These are phyloP conservation scores for Xerocomus brunneocitrinus DNA, from an alignment of 768 basidiomycete genomes.

Conservation along the genomic window DNA sequence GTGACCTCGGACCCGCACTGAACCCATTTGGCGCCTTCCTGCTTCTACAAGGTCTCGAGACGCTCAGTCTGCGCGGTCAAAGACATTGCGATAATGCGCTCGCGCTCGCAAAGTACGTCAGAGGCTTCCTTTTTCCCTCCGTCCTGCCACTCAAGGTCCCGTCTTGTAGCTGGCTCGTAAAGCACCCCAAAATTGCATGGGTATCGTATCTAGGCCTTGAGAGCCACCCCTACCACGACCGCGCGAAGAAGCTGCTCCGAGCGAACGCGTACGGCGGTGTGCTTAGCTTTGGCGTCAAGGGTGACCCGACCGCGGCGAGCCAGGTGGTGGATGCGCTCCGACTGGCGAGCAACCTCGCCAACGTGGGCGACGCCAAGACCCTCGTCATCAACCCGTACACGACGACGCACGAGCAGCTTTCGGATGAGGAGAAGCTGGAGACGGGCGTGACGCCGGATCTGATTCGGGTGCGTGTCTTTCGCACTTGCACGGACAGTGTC, in stretches of 20 bases:
- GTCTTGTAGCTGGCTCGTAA: conserved; percentile 45
- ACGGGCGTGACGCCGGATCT: conserved; percentile 54
- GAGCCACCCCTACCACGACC: conserved; percentile 54
- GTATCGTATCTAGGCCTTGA: conserved; percentile 73
- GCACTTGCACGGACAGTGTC: not conserved
- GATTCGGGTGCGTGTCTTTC: conserved; percentile 41
- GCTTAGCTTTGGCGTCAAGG: conserved; percentile 73
- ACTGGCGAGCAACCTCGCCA: conserved; percentile 69
- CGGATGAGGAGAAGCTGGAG: conserved; percentile 41
- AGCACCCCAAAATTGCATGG: conserved; percentile 67
- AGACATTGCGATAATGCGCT: conserved; percentile 57
- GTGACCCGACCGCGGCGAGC: conserved; percentile 46
- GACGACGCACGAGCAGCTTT: conserved; percentile 59
- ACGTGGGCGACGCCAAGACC: conserved; percentile 65
- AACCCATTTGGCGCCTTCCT: conserved; percentile 59
- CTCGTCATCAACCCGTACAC: conserved; percentile 56
- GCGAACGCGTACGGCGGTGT: conserved; percentile 61
- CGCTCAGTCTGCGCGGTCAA: conserved; percentile 54
- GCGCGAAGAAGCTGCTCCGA: conserved; percentile 55
- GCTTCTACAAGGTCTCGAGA: conserved; percentile 58
- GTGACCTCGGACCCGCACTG: conserved; percentile 49
- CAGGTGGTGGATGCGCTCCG: conserved; percentile 65
- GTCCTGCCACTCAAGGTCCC: not conserved
- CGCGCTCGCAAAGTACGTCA: conserved; percentile 39
- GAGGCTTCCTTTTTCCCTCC: not conserved